phyloP scores from a whole-genome alignment of 306 rosid species.

The Begonia loranthoides region DNA sequence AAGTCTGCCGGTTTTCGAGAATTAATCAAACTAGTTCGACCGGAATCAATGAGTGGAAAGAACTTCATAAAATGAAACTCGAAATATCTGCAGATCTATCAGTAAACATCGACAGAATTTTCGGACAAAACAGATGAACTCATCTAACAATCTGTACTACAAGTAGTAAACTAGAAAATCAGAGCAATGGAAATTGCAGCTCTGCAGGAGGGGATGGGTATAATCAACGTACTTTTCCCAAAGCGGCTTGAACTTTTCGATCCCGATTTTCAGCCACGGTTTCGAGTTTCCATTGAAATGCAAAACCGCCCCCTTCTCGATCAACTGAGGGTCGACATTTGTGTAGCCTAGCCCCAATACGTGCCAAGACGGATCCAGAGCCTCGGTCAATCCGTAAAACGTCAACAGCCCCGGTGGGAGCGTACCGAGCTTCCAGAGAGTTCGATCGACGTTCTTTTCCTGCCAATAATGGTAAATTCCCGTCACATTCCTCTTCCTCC shows the following conservation, averaged over 20 bases:
- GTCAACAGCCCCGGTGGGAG: constrained; percentile 65
- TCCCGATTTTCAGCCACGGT: constrained; percentile 72
- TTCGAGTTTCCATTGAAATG: constrained; percentile 70
- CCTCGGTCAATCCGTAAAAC: constrained; percentile 57
- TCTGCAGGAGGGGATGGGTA: constrained; percentile 51
- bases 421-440: constrained; percentile 70
- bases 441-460: constrained; percentile 54
- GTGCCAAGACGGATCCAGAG: constrained; percentile 63
- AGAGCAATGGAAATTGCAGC: constrained; percentile 56
- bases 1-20: background rate
- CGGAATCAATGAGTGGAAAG: background rate
- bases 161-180: constrained; percentile 28
- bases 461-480: constrained; percentile 80
- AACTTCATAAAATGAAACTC: constrained; percentile 22
- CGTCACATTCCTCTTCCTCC: constrained; percentile 71
- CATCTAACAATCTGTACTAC: constrained; percentile 10
- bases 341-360: constrained; percentile 70
- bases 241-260: constrained; percentile 61
- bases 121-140: too few relatives aligned
- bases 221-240: constrained; percentile 63
- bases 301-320: constrained; percentile 57
- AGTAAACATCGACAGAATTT: constrained; percentile 29
- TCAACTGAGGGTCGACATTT: constrained; percentile 44
- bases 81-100: constrained; percentile 29
- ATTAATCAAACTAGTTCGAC: background rate